A percentile compares a stretch with the other conserved stretches of the same genome.
These are phyloP conservation scores for Pyrenopolyporus hunteri DNA, from an alignment of 495 filamentous ascomycete genomes.

Conservation along the genomic window DNA sequence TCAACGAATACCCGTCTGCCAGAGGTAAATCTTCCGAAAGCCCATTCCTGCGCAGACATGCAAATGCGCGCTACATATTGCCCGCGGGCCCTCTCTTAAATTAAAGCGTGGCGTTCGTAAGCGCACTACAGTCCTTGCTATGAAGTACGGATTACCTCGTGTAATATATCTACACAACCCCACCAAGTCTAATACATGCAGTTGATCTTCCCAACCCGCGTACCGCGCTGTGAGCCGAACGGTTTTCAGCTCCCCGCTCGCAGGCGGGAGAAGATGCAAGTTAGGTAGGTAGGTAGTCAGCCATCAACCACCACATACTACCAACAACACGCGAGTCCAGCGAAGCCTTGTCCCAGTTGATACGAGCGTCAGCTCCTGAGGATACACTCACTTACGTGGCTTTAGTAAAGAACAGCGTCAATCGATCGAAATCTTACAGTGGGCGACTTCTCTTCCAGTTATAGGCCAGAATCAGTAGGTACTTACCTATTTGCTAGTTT, in stretches of 20 bases:
- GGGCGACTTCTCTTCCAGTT: not conserved
- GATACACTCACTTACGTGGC: conserved; percentile 15
- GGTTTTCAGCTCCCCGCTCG: not conserved
- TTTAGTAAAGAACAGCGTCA: not conserved
- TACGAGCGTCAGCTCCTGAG: conserved; percentile 16
- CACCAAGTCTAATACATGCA: not conserved
- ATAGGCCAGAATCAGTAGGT: no score
- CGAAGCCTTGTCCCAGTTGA: not conserved
- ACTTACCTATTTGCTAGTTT: not conserved
- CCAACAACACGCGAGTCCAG: conserved; percentile 1
- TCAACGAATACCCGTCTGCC: no score
- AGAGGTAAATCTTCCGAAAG: no score
- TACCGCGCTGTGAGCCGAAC: not conserved
- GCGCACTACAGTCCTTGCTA: no score
- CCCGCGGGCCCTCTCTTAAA: no score
- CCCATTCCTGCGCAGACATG: no score
- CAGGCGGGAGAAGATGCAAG: no score
- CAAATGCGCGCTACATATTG: no score
- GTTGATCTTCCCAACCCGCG: not conserved
- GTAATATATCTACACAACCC: no score
- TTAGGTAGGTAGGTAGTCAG: no score
- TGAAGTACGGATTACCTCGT: no score
- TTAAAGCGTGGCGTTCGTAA: no score
- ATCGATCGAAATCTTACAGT: not conserved
- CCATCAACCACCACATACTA: not conserved